Evolutionary conservation across 805 yeast species (phyloP).

Genomic region (Candida nonsorbophila): DNA sequence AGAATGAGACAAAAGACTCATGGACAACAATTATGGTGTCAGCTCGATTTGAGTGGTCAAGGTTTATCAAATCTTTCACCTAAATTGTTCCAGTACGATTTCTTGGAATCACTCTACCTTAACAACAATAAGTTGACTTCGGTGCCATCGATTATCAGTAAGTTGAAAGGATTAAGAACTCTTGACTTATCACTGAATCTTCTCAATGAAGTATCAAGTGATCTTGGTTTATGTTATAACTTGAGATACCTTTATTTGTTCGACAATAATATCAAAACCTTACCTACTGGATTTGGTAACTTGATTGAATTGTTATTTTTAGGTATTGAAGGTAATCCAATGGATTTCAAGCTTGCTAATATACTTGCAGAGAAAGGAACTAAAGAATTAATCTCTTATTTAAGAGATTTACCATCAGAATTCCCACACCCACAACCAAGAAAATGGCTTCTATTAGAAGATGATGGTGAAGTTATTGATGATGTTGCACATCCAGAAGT

Average conservation of each 20-base stretch:
- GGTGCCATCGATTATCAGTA: slow-evolving; percentile 64
- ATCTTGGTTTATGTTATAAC: slow-evolving; percentile 76
- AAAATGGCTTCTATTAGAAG: slow-evolving; percentile 75
- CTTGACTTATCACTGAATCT: slow-evolving; percentile 81
- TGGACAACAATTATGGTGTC: slow-evolving; percentile 89
- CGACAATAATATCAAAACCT: slow-evolving; percentile 70
- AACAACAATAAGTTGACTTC: slow-evolving; percentile 74
- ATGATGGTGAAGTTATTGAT: slow-evolving; percentile 61
- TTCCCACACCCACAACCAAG: slow-evolving; percentile 65
- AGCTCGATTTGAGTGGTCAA: slow-evolving; percentile 88
- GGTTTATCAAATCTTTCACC: slow-evolving; percentile 68
- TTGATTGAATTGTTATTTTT: slow-evolving; percentile 78
- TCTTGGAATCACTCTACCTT: slow-evolving; percentile 79
- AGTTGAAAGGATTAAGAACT: slow-evolving; percentile 69
- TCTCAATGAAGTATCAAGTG: slow-evolving; percentile 69
- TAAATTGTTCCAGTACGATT: slow-evolving; percentile 72
- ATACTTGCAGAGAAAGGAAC: slow-evolving; percentile 79
- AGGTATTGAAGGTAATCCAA: slow-evolving; percentile 91
- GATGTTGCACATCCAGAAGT: slow-evolving; percentile 25
- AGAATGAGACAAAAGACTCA: slow-evolving; percentile 53
- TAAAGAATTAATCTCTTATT: slow-evolving; percentile 68
- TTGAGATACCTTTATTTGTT: slow-evolving; percentile 79
- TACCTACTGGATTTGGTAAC: slow-evolving; percentile 85
- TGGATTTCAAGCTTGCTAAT: slow-evolving; percentile 59
- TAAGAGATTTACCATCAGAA: slow-evolving; percentile 72